A percentile compares a stretch with the other conserved stretches of the same genome.
These are phyloP conservation scores for Chaetomiaceae sp. DNA, from an alignment of 2,329 filamentous ascomycete genomes.

Conservation along the genomic window DNA sequence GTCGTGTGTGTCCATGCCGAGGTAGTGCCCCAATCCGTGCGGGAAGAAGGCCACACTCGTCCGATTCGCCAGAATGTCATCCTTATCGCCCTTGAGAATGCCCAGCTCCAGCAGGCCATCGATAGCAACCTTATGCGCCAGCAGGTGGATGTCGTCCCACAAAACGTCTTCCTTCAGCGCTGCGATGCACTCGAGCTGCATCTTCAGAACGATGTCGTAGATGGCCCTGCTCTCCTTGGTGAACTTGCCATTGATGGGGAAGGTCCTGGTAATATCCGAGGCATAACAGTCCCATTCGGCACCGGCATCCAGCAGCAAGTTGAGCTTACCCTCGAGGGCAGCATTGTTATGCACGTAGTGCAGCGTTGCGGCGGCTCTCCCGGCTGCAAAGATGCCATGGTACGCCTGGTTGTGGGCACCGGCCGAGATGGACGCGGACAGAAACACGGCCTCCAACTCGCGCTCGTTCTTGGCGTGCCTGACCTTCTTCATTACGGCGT, in stretches of 20 bases:
- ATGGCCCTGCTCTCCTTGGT: slow-evolving; percentile 66
- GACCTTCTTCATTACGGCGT: slow-evolving; percentile 56
- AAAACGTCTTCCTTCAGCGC: slow-evolving; percentile 67
- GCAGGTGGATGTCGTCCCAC: slow-evolving; percentile 78
- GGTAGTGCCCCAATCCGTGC: slow-evolving; percentile 84
- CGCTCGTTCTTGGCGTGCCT: slow-evolving; percentile 68
- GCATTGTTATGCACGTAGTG: slow-evolving; percentile 83
- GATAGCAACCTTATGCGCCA: slow-evolving; percentile 78
- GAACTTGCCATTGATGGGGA: slow-evolving; percentile 72
- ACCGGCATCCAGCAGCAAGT: slow-evolving; percentile 81
- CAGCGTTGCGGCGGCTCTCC: slow-evolving; percentile 74
- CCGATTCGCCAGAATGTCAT: slow-evolving; percentile 70
- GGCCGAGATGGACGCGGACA: slow-evolving; percentile 69
- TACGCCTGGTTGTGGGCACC: slow-evolving; percentile 83
- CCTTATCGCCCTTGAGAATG: slow-evolving; percentile 62
- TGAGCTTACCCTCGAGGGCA: slow-evolving; percentile 64
- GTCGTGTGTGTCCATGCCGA: slow-evolving; percentile 92
- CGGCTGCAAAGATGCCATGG: slow-evolving; percentile 77
- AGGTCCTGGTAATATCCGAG: slow-evolving; percentile 74
- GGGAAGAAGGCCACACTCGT: slow-evolving; percentile 91
- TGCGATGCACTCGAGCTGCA: slow-evolving; percentile 76
- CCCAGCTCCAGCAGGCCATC: slow-evolving; percentile 72
- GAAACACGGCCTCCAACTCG: slow-evolving; percentile 76
- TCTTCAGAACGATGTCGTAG: slow-evolving; percentile 78
- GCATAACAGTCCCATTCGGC: slow-evolving; percentile 71